Percentiles rank a stretch among this genome's conserved stretches.
These are phyloP conservation scores for Gardenia jasminoides DNA, from an alignment of 257 asterid species.

Conservation along the genomic window DNA sequence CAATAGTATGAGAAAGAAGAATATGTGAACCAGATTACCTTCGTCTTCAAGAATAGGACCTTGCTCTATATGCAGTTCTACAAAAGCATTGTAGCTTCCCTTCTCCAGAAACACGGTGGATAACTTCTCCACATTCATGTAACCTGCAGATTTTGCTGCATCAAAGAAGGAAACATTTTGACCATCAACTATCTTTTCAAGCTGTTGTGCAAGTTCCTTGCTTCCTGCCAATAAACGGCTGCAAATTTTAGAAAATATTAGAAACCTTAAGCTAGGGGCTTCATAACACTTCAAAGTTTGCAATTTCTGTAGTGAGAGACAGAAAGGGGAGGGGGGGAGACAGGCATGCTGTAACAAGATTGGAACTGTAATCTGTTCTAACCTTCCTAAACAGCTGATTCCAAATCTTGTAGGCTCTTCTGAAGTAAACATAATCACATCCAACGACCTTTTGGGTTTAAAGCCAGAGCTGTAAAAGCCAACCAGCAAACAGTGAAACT, in stretches of 20 bases:
- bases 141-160: constrained; percentile 81
- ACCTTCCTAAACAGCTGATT: constrained; percentile 98
- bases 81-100: constrained; percentile 75
- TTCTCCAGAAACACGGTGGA: constrained; percentile 60
- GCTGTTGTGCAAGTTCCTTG: constrained; percentile 57
- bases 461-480: constrained; percentile 61
- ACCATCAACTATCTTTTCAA: constrained; percentile 60
- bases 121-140: constrained; percentile 42
- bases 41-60: constrained; percentile 95
- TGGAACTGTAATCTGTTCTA: constrained; percentile 3
- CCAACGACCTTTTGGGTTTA: constrained; percentile 83
- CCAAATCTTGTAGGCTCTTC: constrained; percentile 99
- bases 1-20: background rate
- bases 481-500: constrained; percentile 7
- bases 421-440: constrained; percentile 96
- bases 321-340: background rate
- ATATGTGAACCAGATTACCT: constrained; percentile 43
- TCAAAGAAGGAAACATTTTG: constrained; percentile 60
- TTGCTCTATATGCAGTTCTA: constrained; percentile 96
- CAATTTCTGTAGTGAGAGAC: background rate
- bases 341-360: background rate
- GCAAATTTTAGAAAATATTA: constrained; percentile 37
- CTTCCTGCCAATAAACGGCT: constrained; percentile 93
- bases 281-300: background rate
- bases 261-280: constrained; percentile 14